Evolutionary conservation across 495 filamentous ascomycete species (phyloP).

Genomic region (Peziza echinospora): DNA sequence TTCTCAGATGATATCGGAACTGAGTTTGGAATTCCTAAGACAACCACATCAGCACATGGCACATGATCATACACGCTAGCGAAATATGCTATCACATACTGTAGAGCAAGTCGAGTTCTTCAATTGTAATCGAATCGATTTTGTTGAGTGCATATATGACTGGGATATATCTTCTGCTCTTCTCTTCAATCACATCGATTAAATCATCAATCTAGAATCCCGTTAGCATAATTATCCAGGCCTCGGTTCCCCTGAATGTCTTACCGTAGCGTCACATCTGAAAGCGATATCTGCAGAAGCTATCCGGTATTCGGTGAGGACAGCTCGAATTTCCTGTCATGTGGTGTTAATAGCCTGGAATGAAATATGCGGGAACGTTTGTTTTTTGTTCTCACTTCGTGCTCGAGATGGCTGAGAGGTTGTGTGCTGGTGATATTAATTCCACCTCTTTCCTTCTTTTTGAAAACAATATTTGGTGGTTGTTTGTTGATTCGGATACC

Average conservation of each 20-base stretch:
- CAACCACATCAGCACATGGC: no score
- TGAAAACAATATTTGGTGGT: constrained; percentile 92
- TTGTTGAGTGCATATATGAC: constrained; percentile 98
- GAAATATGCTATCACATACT: no score
- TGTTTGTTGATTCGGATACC: constrained; percentile 95
- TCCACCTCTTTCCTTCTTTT: constrained; percentile 98
- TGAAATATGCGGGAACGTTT: constrained; percentile 7
- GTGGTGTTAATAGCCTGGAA: constrained; percentile 9
- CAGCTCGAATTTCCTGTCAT: constrained; percentile 71
- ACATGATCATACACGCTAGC: no score
- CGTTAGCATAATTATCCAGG: background rate
- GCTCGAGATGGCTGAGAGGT: constrained; percentile 75
- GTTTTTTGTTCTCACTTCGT: no score
- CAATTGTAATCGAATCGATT: constrained; percentile 93
- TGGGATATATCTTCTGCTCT: constrained; percentile 85
- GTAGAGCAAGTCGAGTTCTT: constrained; percentile 89
- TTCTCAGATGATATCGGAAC: constrained; percentile 90
- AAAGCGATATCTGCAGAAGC: constrained; percentile 95
- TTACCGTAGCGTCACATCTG: constrained; percentile 64
- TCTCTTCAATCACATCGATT: constrained; percentile 90
- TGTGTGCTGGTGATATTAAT: constrained; percentile 84
- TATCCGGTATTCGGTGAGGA: constrained; percentile 93
- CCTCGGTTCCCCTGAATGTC: no score
- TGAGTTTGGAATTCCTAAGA: constrained; percentile 62
- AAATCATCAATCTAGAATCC: constrained; percentile 44